Evolutionary conservation across 805 yeast genomes (phyloP).

Genomic region (Spencermartinsiella europaea): DNA sequence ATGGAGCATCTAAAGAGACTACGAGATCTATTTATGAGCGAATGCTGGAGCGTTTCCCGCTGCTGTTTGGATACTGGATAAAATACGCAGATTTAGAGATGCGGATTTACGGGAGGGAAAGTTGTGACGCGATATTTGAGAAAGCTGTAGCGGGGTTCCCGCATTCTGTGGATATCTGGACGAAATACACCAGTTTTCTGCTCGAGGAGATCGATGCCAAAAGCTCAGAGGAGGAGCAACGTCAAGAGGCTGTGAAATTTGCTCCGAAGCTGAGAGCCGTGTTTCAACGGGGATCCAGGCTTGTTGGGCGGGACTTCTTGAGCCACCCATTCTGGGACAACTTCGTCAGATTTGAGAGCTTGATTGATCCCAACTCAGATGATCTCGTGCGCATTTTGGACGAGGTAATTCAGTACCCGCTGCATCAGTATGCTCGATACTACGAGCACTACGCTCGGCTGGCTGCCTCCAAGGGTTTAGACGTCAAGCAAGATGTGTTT

Average conservation of each 20-base stretch:
- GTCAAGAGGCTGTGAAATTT: conserved; percentile 9
- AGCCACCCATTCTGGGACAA: conserved; percentile 82
- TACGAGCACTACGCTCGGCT: conserved; percentile 37
- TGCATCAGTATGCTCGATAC: conserved; percentile 84
- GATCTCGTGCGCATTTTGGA: conserved; percentile 37
- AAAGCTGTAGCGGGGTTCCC: conserved; percentile 33
- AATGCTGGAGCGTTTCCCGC: conserved; percentile 33
- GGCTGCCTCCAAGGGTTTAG: conserved; percentile 10
- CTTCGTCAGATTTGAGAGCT: conserved; percentile 54
- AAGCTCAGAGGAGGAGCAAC: conserved; percentile 7
- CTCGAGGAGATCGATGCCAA: conserved; percentile 10
- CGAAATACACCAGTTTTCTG: conserved; percentile 24
- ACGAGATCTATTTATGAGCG: conserved; percentile 18
- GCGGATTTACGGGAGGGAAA: conserved; percentile 19
- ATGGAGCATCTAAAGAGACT: not conserved
- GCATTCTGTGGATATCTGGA: conserved; percentile 30
- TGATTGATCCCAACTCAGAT: conserved; percentile 36
- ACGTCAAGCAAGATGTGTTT: conserved; percentile 27
- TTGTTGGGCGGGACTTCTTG: conserved; percentile 66
- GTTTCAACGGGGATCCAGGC: conserved; percentile 44
- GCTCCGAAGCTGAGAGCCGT: conserved; percentile 15
- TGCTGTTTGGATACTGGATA: conserved; percentile 41
- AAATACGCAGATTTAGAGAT: conserved; percentile 31
- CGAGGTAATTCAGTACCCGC: conserved; percentile 45
- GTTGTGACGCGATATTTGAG: conserved; percentile 28